These are phyloP conservation scores for Chamaenerion angustifolium DNA, from an alignment of 345 rosid species.

Conservation along the genomic window DNA sequence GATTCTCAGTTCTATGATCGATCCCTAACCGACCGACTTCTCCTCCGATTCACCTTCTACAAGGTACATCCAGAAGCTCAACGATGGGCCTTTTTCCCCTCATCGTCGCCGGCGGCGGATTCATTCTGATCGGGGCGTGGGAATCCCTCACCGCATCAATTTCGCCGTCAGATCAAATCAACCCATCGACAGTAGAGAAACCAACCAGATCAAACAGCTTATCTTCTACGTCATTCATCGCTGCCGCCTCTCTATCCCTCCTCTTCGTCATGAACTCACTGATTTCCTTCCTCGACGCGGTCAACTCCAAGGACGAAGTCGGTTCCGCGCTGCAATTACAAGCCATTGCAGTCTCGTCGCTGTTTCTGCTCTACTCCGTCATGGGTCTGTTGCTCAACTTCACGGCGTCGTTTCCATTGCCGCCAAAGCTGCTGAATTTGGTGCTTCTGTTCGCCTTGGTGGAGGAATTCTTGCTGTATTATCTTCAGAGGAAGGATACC, in stretches of 20 bases:
- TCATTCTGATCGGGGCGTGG: conserved; percentile 43
- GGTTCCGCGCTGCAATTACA: conserved; percentile 65
- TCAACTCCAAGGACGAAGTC: conserved; percentile 36
- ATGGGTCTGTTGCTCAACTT: conserved; percentile 25
- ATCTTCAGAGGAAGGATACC: conserved; percentile 60
- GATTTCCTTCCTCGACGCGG: conserved; percentile 39
- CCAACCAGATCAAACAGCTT: conserved; percentile 2
- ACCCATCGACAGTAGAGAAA: conserved; percentile 13
- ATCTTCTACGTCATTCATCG: conserved; percentile 11
- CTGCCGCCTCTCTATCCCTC: conserved; percentile 29
- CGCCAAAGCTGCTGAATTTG: conserved; percentile 31
- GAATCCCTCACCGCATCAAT: conserved; percentile 26
- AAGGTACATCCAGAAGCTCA: not conserved
- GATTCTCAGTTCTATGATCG: no score
- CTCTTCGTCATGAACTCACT: conserved; percentile 40
- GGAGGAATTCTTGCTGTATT: conserved; percentile 69
- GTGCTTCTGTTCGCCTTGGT: conserved; percentile 59
- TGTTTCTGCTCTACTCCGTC: conserved; percentile 51
- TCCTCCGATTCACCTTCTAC: no score
- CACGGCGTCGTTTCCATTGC: conserved; percentile 23
- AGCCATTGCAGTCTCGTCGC: conserved; percentile 35
- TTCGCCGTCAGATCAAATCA: conserved; percentile 14
- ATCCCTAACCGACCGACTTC: no score
- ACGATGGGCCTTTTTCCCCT: conserved; percentile 38
- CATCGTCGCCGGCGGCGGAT: conserved; percentile 48